Conservation (phyloP, 768 basidiomycete genomes). For the Leccinum disarticulatum region DNA sequence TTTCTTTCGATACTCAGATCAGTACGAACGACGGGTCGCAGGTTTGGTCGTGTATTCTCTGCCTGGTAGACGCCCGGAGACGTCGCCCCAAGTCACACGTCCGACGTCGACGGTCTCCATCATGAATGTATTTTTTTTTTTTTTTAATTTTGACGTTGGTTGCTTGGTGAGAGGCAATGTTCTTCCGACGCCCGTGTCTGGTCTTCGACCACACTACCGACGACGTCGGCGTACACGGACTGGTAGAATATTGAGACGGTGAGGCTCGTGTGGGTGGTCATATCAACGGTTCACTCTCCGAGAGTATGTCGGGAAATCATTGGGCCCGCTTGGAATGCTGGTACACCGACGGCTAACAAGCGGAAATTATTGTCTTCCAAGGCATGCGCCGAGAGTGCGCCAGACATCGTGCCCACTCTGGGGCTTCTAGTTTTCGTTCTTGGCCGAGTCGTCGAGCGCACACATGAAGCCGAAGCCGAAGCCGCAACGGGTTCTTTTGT, state of each 20-base stretch:
- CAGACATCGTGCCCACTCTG: neutral
- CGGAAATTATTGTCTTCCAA: constrained; percentile 11
- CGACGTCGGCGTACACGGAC: neutral
- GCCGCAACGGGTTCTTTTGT: neutral
- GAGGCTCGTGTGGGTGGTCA: constrained; percentile 5
- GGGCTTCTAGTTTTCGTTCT: neutral
- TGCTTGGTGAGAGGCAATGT: neutral
- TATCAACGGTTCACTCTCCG: neutral
- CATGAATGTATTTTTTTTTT: neutral
- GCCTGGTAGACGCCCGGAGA: neutral
- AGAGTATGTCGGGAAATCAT: neutral
- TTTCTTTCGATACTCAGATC: neutral
- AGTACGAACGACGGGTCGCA: neutral
- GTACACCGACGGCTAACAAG: neutral
- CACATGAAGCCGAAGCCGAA: constrained; percentile 1
- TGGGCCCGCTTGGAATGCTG: constrained; percentile 1
- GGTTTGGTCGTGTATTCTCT: constrained; percentile 4
- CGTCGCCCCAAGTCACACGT: neutral
- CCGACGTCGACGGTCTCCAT: neutral
- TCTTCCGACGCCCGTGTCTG: neutral
- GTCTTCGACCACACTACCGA: constrained; percentile 2
- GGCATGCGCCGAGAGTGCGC: neutral
- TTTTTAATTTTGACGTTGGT: neutral
- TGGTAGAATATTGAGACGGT: neutral
- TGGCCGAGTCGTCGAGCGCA: neutral